Evolutionary conservation across 306 rosid species (phyloP).

Genomic region (Sicyos edulis): DNA sequence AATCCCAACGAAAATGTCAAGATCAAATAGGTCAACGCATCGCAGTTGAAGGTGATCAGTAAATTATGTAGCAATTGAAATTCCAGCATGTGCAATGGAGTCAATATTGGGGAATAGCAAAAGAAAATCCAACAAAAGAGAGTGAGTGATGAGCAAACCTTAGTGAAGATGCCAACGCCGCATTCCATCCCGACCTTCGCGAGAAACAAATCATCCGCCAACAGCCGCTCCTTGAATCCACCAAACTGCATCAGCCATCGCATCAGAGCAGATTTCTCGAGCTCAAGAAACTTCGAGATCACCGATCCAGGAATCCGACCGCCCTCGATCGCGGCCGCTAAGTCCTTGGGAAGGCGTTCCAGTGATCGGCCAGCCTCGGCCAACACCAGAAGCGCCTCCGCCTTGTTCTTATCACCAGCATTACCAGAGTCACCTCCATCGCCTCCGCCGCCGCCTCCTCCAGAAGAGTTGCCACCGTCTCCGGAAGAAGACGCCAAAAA

Average conservation of each 20-base stretch:
- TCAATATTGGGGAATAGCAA: no score
- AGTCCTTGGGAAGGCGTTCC: slow-evolving; percentile 65
- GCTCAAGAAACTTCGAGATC: slow-evolving; percentile 53
- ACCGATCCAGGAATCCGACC: slow-evolving; percentile 75
- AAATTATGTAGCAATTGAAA: no score
- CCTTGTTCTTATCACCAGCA: slow-evolving; percentile 32
- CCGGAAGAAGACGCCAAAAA: slow-evolving; percentile 23
- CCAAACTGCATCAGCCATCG: slow-evolving; percentile 78
- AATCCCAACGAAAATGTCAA: no score
- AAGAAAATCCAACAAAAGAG: no score
- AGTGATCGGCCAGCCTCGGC: slow-evolving; percentile 58
- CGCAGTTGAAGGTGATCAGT: no score
- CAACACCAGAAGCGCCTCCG: slow-evolving; percentile 57
- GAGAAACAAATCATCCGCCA: slow-evolving; percentile 89
- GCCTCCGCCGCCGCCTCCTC: slow-evolving; percentile 17
- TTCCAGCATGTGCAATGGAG: background rate
- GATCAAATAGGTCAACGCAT: no score
- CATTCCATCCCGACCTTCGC: slow-evolving; percentile 76
- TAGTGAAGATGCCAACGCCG: slow-evolving; percentile 89
- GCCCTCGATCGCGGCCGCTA: slow-evolving; percentile 65
- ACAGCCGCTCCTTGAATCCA: slow-evolving; percentile 75
- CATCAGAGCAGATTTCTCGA: slow-evolving; percentile 53
- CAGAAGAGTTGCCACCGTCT: slow-evolving; percentile 20
- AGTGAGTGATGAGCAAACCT: slow-evolving; percentile 36
- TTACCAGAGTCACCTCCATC: slow-evolving; percentile 28